phyloP scores from a whole-genome alignment of 352 stramenopile genomes.

The Blastocystis sp. region DNA sequence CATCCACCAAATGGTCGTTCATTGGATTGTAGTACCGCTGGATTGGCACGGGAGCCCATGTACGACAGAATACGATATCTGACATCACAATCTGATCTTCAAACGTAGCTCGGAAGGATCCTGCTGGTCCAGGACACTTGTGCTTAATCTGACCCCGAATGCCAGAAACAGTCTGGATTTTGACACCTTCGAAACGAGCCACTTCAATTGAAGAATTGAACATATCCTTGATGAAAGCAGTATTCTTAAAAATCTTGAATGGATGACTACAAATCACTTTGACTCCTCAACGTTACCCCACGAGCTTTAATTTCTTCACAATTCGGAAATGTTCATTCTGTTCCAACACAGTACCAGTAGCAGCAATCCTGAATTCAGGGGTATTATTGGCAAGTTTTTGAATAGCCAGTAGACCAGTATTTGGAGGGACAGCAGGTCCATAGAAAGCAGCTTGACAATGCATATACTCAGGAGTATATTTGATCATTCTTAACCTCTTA shows the following conservation, averaged over 20 bases:
- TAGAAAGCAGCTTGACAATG: conserved; percentile 96
- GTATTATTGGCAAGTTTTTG: conserved; percentile 83
- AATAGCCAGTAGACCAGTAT: conserved; percentile 92
- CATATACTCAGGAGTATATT: conserved; percentile 99
- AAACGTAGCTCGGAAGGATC: conserved; percentile 95
- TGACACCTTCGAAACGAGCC: conserved; percentile 90
- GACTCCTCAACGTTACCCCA: conserved; percentile 73
- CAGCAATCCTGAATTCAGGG: conserved; percentile 88
- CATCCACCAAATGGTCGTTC: conserved; percentile 74
- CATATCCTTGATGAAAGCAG: conserved; percentile 92
- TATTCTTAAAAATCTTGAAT: conserved; percentile 97
- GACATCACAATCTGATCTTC: conserved; percentile 98
- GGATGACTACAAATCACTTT: conserved; percentile 67
- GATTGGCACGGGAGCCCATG: conserved; percentile 93
- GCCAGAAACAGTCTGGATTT: conserved; percentile 91
- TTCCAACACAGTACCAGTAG: conserved; percentile 90
- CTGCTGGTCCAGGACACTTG: conserved; percentile 69
- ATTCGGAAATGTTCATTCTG: conserved; percentile 91
- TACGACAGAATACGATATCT: conserved; percentile 96
- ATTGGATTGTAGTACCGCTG: conserved; percentile 98
- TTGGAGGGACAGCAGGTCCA: conserved; percentile 84
- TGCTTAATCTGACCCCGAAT: conserved; percentile 77
- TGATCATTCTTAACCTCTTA: conserved; percentile 87
- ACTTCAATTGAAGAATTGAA: conserved; percentile 89
- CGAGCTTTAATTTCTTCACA: conserved; percentile 99